Evolutionary conservation across 1,139 yeast genomes (phyloP), one percentile per base, ranked within the genome.

Genomic region (Yamadazyma sp.): DNA sequence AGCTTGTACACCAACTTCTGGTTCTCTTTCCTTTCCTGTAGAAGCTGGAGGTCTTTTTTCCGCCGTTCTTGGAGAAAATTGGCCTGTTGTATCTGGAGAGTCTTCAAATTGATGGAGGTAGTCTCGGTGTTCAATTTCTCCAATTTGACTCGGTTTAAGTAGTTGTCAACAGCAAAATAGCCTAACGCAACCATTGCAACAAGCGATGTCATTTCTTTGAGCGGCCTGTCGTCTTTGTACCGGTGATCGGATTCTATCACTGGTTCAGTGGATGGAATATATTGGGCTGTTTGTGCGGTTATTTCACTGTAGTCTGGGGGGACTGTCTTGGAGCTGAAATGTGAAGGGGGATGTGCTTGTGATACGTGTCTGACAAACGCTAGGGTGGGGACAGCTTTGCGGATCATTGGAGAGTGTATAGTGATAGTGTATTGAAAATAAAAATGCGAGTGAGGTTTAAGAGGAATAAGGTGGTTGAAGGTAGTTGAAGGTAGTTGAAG

Each of bases 1-100:
- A 82, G 75, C 53, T 76, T 78, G 67, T 73, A 74, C 50, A 70
- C 70, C 39, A 84, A 67, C 47, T 73, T 77, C 33, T 72, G 76
- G 31, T 56, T 59, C 34, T 64, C 73, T 51, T 64, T 68, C 39
- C 76, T 62, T 55, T 73, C 83, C 51, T 67, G 71, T 44, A 72
- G 52, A 34, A 62, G 62, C 52, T 65, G 78, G 23, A 68, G 47
- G 41, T 78, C 82, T 39, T 70, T 62, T 46, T 70, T 67, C 56
- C 76, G 71, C 34, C 72, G 56, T 9, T 68, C 72, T 23, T 67
- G 68, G 34, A 66, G 57, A 43, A 69, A 70, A 42, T 62, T 73
- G 49, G 58, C 68, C 54, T 57, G 76, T 50, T 70, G 76, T 14
- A 65, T 53, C 44, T 56, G 80, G 49, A 59, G 62, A 15, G 63